Base-by-base conservation (phyloP, 108 stramenopile species). In the Nitzschia palea region DNA sequence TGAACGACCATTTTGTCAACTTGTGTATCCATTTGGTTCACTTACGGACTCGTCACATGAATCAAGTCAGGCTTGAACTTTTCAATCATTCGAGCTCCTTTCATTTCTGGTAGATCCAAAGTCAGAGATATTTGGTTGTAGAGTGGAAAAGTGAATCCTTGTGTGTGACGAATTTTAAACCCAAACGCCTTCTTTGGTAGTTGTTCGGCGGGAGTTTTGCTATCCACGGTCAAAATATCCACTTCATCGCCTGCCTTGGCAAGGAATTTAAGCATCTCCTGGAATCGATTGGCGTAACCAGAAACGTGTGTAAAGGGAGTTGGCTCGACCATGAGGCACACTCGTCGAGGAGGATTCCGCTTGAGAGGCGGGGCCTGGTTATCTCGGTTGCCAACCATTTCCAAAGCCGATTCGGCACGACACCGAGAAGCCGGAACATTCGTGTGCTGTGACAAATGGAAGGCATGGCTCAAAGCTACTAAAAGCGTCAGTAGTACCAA, bases 231-330 rank as follows among this genome's bases (percentile, higher is more conserved):
- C 31, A 97, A 55, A 56, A 98, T 86, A 30, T 87, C 77, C 15
- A 97, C 95, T 15, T 90, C 63, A 67, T 97, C 96, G 6, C 92
- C 94, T 2, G 96, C 95, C 68, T 95, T 92, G 47, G 72, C 55
- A 56, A 97, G 57, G 67, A 78, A 90, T 32, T 82, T 90, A 30
- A 98, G 81, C 91, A 97, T 93, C 76, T 98, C 98, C 23, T 96
- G 90, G 88, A 97, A 98, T 40, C 98, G 94, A 67, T 98, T 98
- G 80, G 97, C 81, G 68, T 98, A 98, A 18, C 98, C 98, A 52
- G 93, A 95, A 17, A 98, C 89, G 74, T 98, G 95, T 1, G 91
- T 97, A 76, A 98, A 98, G 20, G 97, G 97, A 4, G 91, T 95
- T 3, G 94, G 94, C 64, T 95, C 94, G 48, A 95, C 79, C 70